phyloP scores from a whole-genome alignment of 306 rosid species.

The Fragaria nilgerrensis region DNA sequence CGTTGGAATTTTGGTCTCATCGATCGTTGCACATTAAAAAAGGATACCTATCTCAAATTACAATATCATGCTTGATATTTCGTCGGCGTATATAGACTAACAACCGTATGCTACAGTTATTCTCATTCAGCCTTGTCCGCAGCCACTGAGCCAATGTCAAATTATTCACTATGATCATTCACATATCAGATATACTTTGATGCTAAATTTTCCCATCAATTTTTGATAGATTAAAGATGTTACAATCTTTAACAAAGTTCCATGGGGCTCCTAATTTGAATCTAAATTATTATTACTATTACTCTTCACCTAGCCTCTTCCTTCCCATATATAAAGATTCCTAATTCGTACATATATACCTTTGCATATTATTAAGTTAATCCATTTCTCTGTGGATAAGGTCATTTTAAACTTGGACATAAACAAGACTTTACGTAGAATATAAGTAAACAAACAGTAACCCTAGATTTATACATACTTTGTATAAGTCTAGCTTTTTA shows the following conservation, averaged over 20 bases:
- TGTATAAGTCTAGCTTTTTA: background rate
- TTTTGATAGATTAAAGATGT: background rate
- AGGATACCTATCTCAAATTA: background rate
- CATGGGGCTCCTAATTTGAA: background rate
- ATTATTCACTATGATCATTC: background rate
- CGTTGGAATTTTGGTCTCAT: too few relatives aligned
- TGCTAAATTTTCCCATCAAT: background rate
- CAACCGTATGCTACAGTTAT: background rate
- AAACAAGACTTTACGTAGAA: background rate
- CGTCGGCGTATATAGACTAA: background rate
- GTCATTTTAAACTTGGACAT: background rate
- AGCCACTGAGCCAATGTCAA: background rate
- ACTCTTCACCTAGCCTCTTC: background rate
- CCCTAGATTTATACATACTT: conserved; percentile 1
- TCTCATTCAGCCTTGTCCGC: background rate
- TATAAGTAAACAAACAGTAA: background rate
- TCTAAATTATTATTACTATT: background rate
- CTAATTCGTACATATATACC: background rate
- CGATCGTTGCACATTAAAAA: too few relatives aligned
- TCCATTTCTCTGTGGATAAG: background rate
- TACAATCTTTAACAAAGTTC: background rate
- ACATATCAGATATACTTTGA: too few relatives aligned
- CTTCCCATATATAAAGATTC: background rate
- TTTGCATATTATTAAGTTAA: background rate
- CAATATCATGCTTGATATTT: background rate